These are phyloP conservation scores for Pseudocercospora vitis DNA, from an alignment of 2,329 filamentous ascomycete species.

Conservation along the genomic window DNA sequence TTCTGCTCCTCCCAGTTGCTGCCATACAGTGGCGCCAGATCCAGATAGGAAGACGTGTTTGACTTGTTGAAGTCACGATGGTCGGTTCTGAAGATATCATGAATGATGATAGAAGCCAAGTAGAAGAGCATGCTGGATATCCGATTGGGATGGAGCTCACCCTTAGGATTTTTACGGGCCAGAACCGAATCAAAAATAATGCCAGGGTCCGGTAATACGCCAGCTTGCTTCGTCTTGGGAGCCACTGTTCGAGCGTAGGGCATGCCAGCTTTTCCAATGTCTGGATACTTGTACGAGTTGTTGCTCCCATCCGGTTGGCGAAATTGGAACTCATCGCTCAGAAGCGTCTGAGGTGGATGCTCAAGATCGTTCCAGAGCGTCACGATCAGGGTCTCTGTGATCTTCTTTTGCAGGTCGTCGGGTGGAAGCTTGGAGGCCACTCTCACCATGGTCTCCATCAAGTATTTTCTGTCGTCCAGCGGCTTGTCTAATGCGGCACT, in stretches of 20 bases:
- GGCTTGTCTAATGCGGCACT: slow-evolving; percentile 48
- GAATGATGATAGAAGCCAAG: slow-evolving; percentile 65
- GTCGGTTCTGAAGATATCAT: slow-evolving; percentile 66
- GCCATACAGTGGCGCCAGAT: slow-evolving; percentile 72
- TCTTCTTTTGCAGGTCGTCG: slow-evolving; percentile 40
- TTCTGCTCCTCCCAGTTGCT: slow-evolving; percentile 67
- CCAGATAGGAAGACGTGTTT: slow-evolving; percentile 71
- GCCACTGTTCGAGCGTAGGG: slow-evolving; percentile 69
- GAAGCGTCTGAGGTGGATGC: slow-evolving; percentile 48
- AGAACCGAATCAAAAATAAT: slow-evolving; percentile 68
- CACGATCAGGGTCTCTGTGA: slow-evolving; percentile 48
- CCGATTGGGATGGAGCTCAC: slow-evolving; percentile 63
- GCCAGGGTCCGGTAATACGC: slow-evolving; percentile 63
- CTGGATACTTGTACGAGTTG: slow-evolving; percentile 62
- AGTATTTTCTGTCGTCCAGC: slow-evolving; percentile 61
- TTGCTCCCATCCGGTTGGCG: slow-evolving; percentile 52
- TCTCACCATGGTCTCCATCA: slow-evolving; percentile 59
- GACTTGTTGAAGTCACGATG: slow-evolving; percentile 63
- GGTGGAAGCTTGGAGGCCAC: slow-evolving; percentile 47
- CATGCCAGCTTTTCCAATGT: slow-evolving; percentile 64
- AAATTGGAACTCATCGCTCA: slow-evolving; percentile 48
- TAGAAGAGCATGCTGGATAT: slow-evolving; percentile 76
- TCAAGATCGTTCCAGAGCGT: slow-evolving; percentile 51
- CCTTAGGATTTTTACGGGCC: slow-evolving; percentile 60
- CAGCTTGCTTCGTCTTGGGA: slow-evolving; percentile 57